Evolutionary conservation across 441 rosid species (phyloP).

Genomic region (Brassica hybrid): DNA sequence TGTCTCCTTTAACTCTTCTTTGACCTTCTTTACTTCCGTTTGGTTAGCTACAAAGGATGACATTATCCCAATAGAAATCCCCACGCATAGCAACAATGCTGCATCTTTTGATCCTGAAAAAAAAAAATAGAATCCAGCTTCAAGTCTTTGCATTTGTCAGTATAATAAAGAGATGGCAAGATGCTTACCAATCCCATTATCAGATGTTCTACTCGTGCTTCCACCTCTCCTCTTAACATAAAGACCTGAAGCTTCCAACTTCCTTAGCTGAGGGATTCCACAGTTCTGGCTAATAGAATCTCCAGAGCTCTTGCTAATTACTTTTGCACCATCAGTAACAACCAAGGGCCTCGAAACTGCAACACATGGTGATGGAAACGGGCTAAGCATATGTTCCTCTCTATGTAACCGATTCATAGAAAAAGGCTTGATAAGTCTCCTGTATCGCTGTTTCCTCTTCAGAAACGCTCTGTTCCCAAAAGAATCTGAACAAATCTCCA

Average conservation of each 20-base stretch:
- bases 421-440: constrained; percentile 52
- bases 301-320: constrained; percentile 53
- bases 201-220: constrained; percentile 6
- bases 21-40: constrained; percentile 55
- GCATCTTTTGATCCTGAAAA: constrained; percentile 55
- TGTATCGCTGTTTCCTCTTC: constrained; percentile 40
- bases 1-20: constrained; percentile 57
- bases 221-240: constrained; percentile 46
- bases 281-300: constrained; percentile 34
- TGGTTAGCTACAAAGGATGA: constrained; percentile 58
- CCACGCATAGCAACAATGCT: constrained; percentile 60
- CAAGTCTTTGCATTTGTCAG: not conserved
- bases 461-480: constrained; percentile 49
- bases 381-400: constrained; percentile 54
- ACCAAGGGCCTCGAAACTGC: constrained; percentile 56
- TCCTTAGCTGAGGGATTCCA: constrained; percentile 58
- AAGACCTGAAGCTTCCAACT: constrained; percentile 41
- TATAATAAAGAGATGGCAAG: constrained; percentile 1
- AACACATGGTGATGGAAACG: constrained; percentile 47
- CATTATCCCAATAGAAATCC: constrained; percentile 69
- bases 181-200: constrained; percentile 5
- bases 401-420: constrained; percentile 60
- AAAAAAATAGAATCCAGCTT: constrained; percentile 15
- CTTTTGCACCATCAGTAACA: constrained; percentile 64
- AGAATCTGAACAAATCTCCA: constrained; percentile 15